A percentile compares a stretch with the other conserved stretches of the same genome.
phyloP scores from a whole-genome alignment of 805 yeast species.

The Kluyveromyces starmeri region DNA sequence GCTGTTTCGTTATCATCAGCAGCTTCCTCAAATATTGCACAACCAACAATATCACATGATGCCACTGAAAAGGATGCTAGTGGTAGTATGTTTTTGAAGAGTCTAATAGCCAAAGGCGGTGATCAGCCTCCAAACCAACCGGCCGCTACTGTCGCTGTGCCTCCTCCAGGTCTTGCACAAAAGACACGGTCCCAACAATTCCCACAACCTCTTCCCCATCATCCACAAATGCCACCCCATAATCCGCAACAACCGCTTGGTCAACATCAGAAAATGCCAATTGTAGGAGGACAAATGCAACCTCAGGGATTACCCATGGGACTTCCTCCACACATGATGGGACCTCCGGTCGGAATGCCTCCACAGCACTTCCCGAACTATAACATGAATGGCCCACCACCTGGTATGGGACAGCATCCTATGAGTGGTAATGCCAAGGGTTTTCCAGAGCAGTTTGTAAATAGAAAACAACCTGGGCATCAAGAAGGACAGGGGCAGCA shows the following conservation, averaged over 20 bases:
- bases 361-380: slow-evolving; percentile 17
- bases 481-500: too few relatives aligned
- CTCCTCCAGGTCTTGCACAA: slow-evolving; percentile 9
- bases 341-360: slow-evolving; percentile 9
- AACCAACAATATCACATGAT: background rate
- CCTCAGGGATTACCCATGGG: slow-evolving; percentile 16
- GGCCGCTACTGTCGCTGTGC: too few relatives aligned
- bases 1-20: background rate
- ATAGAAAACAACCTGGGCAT: background rate
- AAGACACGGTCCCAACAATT: slow-evolving; percentile 6
- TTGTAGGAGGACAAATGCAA: slow-evolving; percentile 10
- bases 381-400: too few relatives aligned
- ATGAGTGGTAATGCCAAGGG: background rate
- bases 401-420: slow-evolving; percentile 12
- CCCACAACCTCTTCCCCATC: slow-evolving; percentile 9
- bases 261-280: slow-evolving; percentile 13
- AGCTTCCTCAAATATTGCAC: background rate
- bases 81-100: slow-evolving; percentile 5
- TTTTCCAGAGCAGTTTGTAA: background rate
- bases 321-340: slow-evolving; percentile 19
- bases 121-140: slow-evolving; percentile 1
- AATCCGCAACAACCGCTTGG: slow-evolving; percentile 14
- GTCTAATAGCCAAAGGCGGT: slow-evolving; percentile 4
- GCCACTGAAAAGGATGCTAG: background rate
- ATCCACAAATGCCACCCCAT: slow-evolving; percentile 13